Percentiles rank a stretch among this genome's conserved stretches.
These are phyloP conservation scores for Pelargonium exstipulatum DNA, from an alignment of 441 rosid species.

Conservation along the genomic window DNA sequence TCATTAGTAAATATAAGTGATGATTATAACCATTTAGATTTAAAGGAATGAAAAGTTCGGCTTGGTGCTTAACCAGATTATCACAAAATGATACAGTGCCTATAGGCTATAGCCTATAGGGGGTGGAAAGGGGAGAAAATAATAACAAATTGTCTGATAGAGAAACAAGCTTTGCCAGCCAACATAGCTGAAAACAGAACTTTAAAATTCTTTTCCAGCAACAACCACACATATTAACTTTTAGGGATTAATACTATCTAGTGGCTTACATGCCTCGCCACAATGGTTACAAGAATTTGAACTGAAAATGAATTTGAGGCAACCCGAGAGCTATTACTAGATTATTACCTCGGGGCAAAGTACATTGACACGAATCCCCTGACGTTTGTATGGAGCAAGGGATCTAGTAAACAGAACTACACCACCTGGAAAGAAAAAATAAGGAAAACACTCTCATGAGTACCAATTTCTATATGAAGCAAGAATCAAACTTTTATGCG, in stretches of 20 bases:
- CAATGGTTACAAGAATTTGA: background rate
- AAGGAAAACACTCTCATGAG: conserved; percentile 1
- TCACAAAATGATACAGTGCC: background rate
- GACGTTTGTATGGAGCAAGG: conserved; percentile 44
- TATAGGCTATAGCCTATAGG: no score
- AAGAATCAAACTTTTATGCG: background rate
- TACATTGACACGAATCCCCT: conserved; percentile 84
- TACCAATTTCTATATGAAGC: conserved; percentile 12
- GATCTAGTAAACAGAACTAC: conserved; percentile 86
- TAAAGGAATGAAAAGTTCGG: background rate
- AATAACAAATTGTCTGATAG: background rate
- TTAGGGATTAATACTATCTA: background rate
- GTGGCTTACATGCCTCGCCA: background rate
- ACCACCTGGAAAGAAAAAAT: conserved; percentile 47
- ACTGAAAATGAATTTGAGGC: background rate
- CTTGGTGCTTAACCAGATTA: background rate
- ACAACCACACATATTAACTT: background rate
- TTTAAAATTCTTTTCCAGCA: background rate
- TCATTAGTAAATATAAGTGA: no score
- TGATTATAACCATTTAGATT: background rate
- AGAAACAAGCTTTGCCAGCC: background rate
- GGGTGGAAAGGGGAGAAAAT: background rate
- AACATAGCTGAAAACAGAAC: conserved; percentile 1
- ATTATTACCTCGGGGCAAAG: conserved; percentile 94
- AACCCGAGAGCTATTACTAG: background rate